Conservation (phyloP, 768 basidiomycete genomes). For the Pholiota microspora region DNA sequence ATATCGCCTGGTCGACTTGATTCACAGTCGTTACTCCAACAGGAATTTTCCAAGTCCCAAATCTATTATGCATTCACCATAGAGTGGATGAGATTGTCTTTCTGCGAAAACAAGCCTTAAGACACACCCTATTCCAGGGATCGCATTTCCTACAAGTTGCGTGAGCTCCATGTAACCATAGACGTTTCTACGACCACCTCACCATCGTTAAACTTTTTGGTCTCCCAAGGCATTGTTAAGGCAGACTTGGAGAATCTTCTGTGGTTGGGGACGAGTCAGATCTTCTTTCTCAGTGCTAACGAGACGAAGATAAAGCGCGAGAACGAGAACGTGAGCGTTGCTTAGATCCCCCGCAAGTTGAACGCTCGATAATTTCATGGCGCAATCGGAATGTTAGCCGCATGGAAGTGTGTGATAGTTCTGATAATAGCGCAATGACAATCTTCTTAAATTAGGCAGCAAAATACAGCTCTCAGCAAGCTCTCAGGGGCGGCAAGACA, state of each 20-base stretch:
- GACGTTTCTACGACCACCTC: slow-evolving; percentile 8
- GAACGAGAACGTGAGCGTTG: background rate
- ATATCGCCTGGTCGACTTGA: slow-evolving; percentile 61
- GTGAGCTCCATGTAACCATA: background rate
- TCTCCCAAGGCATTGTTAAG: slow-evolving; percentile 56
- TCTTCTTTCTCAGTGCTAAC: background rate
- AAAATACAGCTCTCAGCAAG: too few species aligned
- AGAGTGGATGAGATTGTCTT: background rate
- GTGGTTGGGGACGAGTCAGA: background rate
- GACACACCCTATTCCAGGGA: slow-evolving; percentile 46
- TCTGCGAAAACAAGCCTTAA: background rate
- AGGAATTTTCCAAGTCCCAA: slow-evolving; percentile 66
- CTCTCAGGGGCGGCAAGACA: too few species aligned
- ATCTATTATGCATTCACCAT: slow-evolving; percentile 23
- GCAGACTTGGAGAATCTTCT: background rate
- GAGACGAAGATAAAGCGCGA: background rate
- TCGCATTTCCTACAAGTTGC: slow-evolving; percentile 36
- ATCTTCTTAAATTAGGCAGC: background rate
- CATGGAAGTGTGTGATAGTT: slow-evolving; percentile 5
- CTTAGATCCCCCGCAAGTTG: background rate
- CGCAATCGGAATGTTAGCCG: background rate
- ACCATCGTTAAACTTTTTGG: slow-evolving; percentile 62
- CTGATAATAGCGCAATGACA: background rate
- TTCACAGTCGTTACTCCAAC: slow-evolving; percentile 50
- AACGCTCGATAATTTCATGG: background rate